phyloP scores from a whole-genome alignment of 2,329 filamentous ascomycete species.

The Ceratocystis papillata region DNA sequence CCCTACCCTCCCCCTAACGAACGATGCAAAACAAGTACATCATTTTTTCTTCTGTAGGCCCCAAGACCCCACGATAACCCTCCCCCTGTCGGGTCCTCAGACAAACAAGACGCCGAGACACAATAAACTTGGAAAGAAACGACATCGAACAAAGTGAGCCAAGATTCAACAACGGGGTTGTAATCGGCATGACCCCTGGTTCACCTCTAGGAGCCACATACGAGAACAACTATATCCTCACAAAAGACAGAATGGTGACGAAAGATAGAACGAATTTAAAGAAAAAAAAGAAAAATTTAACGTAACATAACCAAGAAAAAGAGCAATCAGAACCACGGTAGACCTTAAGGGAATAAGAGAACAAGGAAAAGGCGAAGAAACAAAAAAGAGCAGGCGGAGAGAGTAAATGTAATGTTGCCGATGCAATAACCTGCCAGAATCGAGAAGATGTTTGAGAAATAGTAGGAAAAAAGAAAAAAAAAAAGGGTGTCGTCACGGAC shows the following conservation, averaged over 20 bases:
- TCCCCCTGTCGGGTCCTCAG: too few relatives aligned
- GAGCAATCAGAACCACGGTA: neutral
- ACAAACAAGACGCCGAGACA: neutral
- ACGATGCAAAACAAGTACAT: too few relatives aligned
- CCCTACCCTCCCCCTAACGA: too few relatives aligned
- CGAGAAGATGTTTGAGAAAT: slow-evolving; percentile 24
- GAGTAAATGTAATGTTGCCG: slow-evolving; percentile 13
- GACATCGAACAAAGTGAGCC: too few relatives aligned
- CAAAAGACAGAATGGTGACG: slow-evolving; percentile 25
- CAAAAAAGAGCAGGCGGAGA: slow-evolving; percentile 21
- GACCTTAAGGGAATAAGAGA: slow-evolving; percentile 19
- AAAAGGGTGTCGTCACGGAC: slow-evolving; percentile 12
- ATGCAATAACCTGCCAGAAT: slow-evolving; percentile 10
- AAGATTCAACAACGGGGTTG: too few relatives aligned
- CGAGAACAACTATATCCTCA: neutral
- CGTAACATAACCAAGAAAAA: slow-evolving; percentile 25
- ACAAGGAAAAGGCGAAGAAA: slow-evolving; percentile 22
- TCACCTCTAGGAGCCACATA: neutral
- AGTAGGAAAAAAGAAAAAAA: slow-evolving; percentile 24
- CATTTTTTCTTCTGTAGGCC: too few relatives aligned
- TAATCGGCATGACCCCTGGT: neutral
- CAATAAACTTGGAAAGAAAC: slow-evolving; percentile 8
- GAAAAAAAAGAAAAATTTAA: slow-evolving; percentile 26
- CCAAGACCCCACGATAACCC: too few relatives aligned
- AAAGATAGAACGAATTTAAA: slow-evolving; percentile 25